A percentile compares a stretch with the other conserved stretches of the same genome.
Evolutionary conservation across 2,329 filamentous ascomycete genomes (phyloP).

Genomic region (Sarocladium brachiariae): DNA sequence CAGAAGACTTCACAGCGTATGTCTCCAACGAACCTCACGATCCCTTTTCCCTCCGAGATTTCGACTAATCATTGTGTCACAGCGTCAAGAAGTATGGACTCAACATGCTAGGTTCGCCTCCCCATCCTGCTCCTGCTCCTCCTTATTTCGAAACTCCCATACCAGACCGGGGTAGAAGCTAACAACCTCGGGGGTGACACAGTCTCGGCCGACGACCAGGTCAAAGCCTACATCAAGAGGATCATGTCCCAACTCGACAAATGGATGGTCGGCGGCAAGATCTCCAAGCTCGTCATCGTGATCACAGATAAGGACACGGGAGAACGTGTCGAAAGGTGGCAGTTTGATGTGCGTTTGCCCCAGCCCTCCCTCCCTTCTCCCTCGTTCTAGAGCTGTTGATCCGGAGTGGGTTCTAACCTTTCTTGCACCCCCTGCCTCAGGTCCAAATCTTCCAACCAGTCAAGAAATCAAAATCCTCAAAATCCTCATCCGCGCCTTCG

Average conservation of each 20-base stretch:
- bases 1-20: conserved; percentile 91
- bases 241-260: conserved; percentile 97
- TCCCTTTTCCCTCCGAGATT: too few species aligned
- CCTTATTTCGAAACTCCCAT: conserved; percentile 1
- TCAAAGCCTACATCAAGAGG: conserved; percentile 98
- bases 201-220: conserved; percentile 95
- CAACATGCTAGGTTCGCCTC: conserved; percentile 71
- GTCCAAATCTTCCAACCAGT: conserved; percentile 32
- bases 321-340: conserved; percentile 94
- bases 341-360: conserved; percentile 69
- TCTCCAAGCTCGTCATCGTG: conserved; percentile 93
- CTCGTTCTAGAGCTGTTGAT: neutral
- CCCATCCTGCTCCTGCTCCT: neutral
- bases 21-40: conserved; percentile 21
- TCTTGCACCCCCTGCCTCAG: conserved; percentile 18
- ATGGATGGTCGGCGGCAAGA: conserved; percentile 97
- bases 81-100: conserved; percentile 97
- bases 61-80: neutral
- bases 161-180: neutral
- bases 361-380: neutral
- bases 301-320: conserved; percentile 96
- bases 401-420: neutral
- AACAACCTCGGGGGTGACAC: conserved; percentile 10
- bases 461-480: conserved; percentile 31
- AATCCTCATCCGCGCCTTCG: conserved; percentile 45